Conservation (phyloP, 1,284 basidiomycete species). For the Stereum hirsutum region DNA sequence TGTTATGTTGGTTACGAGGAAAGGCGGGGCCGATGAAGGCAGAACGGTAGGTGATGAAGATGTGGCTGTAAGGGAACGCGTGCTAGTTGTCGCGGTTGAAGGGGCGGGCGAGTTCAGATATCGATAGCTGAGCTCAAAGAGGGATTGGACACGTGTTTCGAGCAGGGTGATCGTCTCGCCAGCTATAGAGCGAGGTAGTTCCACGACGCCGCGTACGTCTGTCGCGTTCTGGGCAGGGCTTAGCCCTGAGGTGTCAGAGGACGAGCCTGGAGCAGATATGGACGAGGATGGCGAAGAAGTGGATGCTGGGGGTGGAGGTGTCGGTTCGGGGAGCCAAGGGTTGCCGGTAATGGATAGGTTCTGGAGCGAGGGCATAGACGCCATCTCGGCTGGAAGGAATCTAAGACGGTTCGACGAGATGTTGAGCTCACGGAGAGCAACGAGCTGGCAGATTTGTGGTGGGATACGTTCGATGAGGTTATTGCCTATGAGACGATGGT, state of each 20-base stretch:
- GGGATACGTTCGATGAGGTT: slow-evolving; percentile 53
- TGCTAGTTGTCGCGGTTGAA: too few species aligned
- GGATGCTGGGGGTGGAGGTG: slow-evolving; percentile 1
- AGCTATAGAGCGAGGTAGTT: neutral
- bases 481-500: slow-evolving; percentile 28
- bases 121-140: slow-evolving; percentile 44
- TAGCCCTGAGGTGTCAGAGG: too few species aligned
- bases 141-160: slow-evolving; percentile 27
- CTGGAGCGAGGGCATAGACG: slow-evolving; percentile 38
- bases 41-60: too few species aligned
- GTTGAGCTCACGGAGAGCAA: slow-evolving; percentile 50
- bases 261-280: neutral
- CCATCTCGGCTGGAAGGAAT: slow-evolving; percentile 61
- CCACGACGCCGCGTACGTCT: slow-evolving; percentile 10
- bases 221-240: slow-evolving; percentile 10
- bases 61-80: slow-evolving; percentile 11
- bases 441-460: slow-evolving; percentile 49
- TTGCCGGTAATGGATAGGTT: slow-evolving; percentile 44
- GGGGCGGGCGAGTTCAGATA: slow-evolving; percentile 27
- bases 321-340: slow-evolving; percentile 37
- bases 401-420: slow-evolving; percentile 48
- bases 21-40: neutral
- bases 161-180: neutral
- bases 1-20: neutral
- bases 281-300: too few species aligned